A percentile compares a stretch with the other conserved stretches of the same genome.
phyloP scores from a whole-genome alignment of 2,329 filamentous ascomycete species.

The Leptodontidium sp. region DNA sequence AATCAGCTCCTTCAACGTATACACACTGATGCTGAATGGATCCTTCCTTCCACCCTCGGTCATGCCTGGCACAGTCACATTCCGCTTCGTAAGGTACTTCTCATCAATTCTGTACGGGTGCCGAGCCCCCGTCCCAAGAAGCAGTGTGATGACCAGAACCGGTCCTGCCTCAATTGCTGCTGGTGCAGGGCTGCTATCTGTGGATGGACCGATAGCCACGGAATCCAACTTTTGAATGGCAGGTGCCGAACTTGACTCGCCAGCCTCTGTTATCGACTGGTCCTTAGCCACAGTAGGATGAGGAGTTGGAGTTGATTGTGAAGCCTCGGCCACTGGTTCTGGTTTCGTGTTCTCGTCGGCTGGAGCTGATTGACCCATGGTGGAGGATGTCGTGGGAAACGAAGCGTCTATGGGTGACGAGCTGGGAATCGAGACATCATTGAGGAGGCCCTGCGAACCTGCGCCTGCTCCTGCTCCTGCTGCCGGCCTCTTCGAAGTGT shows the following conservation, averaged over 20 bases:
- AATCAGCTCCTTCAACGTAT: conserved; percentile 93
- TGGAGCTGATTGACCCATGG: conserved; percentile 17
- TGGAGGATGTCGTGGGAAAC: conserved; percentile 25
- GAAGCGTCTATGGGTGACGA: conserved; percentile 35
- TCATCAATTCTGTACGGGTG: conserved; percentile 92
- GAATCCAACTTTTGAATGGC: conserved; percentile 37
- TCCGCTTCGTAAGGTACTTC: conserved; percentile 82
- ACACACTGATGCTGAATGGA: conserved; percentile 89
- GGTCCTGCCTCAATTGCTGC: conserved; percentile 49
- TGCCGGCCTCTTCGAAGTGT: conserved; percentile 32
- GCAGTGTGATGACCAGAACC: conserved; percentile 77
- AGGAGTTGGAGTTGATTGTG: conserved; percentile 22
- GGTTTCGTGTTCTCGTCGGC: conserved; percentile 22
- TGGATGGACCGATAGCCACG: conserved; percentile 40
- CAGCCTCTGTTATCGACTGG: conserved; percentile 11
- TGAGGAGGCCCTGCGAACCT: conserved; percentile 39
- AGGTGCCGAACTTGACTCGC: conserved; percentile 25
- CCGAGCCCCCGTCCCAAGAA: conserved; percentile 81
- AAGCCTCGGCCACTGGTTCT: conserved; percentile 6
- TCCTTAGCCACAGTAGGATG: conserved; percentile 27
- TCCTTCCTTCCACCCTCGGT: conserved; percentile 69
- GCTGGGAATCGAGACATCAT: conserved; percentile 40
- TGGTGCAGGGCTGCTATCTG: conserved; percentile 31
- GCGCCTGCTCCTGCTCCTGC: conserved; percentile 28
- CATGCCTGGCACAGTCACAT: conserved; percentile 76